phyloP scores from a whole-genome alignment of 2,329 filamentous ascomycete species.

The Fusarium heterosporum region DNA sequence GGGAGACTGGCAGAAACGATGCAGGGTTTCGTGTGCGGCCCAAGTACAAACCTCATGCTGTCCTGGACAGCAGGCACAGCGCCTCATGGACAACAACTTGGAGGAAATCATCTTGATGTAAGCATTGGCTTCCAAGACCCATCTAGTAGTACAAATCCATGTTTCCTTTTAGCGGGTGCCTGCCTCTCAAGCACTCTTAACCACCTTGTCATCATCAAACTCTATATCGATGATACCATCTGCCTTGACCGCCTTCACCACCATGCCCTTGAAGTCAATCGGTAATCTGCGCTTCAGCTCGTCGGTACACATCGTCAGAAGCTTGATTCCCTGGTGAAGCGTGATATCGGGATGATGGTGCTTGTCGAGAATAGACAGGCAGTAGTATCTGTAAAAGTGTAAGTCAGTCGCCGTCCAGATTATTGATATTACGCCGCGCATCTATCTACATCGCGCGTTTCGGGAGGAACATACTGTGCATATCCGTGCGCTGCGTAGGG shows the following conservation, averaged over 20 bases:
- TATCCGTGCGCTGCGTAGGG: slow-evolving; percentile 98
- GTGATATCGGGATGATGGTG: slow-evolving; percentile 96
- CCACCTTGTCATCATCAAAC: slow-evolving; percentile 83
- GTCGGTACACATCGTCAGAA: slow-evolving; percentile 94
- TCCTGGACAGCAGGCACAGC: neutral
- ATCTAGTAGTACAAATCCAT: slow-evolving; percentile 55
- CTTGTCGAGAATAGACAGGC: slow-evolving; percentile 96
- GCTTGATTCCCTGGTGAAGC: slow-evolving; percentile 89
- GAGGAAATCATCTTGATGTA: slow-evolving; percentile 44
- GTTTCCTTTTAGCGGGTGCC: slow-evolving; percentile 37
- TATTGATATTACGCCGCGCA: neutral
- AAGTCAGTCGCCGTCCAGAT: slow-evolving; percentile 39
- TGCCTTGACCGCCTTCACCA: slow-evolving; percentile 94
- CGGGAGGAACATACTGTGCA: slow-evolving; percentile 78
- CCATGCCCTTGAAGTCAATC: slow-evolving; percentile 98
- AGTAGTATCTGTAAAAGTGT: slow-evolving; percentile 80
- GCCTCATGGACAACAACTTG: slow-evolving; percentile 1
- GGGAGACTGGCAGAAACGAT: neutral
- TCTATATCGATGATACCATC: slow-evolving; percentile 88
- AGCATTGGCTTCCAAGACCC: slow-evolving; percentile 42
- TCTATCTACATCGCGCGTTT: neutral
- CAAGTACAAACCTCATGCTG: neutral
- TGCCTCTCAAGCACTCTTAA: slow-evolving; percentile 66
- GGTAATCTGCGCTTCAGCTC: slow-evolving; percentile 97
- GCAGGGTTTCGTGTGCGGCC: neutral